These are phyloP conservation scores for Zygnema circumcarinatum DNA, from an alignment of 139 green algal genomes.

Conservation along the genomic window DNA sequence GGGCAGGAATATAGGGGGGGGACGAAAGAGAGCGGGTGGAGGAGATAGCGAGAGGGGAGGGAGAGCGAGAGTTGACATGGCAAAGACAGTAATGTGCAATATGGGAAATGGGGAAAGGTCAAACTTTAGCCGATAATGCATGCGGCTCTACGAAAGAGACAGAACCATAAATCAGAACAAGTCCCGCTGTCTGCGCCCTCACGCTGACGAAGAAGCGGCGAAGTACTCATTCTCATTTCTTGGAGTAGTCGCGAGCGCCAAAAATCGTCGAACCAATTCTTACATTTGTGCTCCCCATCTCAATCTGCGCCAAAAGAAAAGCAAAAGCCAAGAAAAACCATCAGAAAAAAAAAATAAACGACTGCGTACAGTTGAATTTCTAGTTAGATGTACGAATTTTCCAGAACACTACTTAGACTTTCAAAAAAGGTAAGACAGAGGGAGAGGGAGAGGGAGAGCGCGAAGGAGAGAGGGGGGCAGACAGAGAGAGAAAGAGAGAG, in stretches of 20 bases:
- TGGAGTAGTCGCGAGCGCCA: conserved; percentile 83
- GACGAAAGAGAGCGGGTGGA: background rate
- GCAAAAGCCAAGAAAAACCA: background rate
- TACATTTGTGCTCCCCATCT: conserved; percentile 97
- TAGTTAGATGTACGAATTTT: background rate
- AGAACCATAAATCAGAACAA: background rate
- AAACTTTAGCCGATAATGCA: background rate
- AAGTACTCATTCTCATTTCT: conserved; percentile 56
- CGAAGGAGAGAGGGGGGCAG: background rate
- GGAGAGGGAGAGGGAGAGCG: background rate
- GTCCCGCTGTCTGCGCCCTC: too few species aligned
- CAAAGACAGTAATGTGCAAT: background rate
- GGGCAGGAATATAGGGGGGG: background rate
- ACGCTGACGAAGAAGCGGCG: background rate
- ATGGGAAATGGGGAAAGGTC: background rate
- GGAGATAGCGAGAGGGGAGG: background rate
- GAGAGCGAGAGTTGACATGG: background rate
- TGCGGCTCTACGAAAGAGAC: background rate
- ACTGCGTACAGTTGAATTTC: conserved; percentile 61
- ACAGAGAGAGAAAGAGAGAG: background rate
- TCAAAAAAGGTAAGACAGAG: background rate
- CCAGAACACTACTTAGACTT: background rate
- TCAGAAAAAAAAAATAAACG: conserved; percentile 24
- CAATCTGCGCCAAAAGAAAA: conserved; percentile 76
- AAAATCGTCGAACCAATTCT: conserved; percentile 97